Base-by-base conservation (phyloP, 2,329 filamentous ascomycete genomes). In the Davidsoniella virescens region DNA sequence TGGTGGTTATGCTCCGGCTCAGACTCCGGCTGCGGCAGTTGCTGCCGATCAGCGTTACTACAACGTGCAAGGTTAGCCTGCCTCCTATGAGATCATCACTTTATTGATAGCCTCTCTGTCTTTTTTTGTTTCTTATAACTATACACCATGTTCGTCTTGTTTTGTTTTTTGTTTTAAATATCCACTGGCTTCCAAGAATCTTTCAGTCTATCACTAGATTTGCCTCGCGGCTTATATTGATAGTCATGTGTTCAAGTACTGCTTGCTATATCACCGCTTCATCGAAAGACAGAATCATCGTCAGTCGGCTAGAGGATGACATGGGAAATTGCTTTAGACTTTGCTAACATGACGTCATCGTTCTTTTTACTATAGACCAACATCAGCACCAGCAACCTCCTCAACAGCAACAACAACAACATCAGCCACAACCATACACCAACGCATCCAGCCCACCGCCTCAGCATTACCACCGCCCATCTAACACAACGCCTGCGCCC, bases 381-480 rank as follows among this genome's bases (percentile, higher is more conserved):
- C 40, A 18, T 9, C 17, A 12, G 18, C 40, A 42, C 26, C 38
- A 36, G 37, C 54, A 20, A 16, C 10, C 42, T 4, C 17, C 14
- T 23, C 26, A 63, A 62, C 20, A 20, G 5, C 71, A 17, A 58
- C 70, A 67, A 56, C 67, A 63, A 51, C 68, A 65, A 56, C 73
- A 73, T 33, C n/a, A 25, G 12, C 17, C 33, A 18, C 25, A 46
- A 14, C 37, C 46, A 17, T 44, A 37, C 20, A 26, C 43, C 17
- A 33, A 43, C 26, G 37, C 67, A 57, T 65, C 67, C 47, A 57
- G 56, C 60, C 68, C 59, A 66, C 74, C 58, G 64, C 75, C 60
- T 61, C 71, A 73, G 60, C 74, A 70, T 57, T 75, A 77, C 58
- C 72, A 75, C 52, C 71, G 72, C 29, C 70, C 70, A 26, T 66